Percentiles rank a stretch among this genome's conserved stretches.
phyloP scores from a whole-genome alignment of 306 rosid species.

The Adenanthera pavonina region DNA sequence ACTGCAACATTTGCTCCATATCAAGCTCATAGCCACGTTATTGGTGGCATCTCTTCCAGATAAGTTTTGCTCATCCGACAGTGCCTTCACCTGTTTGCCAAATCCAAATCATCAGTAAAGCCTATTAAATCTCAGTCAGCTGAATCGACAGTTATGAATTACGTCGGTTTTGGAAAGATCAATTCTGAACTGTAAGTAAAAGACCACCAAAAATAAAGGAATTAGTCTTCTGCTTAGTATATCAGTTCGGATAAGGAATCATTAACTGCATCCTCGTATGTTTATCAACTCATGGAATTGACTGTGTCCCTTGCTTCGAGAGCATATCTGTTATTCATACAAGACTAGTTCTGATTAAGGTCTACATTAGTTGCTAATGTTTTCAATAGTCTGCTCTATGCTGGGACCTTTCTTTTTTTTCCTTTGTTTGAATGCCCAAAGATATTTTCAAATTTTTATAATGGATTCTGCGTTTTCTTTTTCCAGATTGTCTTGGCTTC shows the following conservation, averaged over 20 bases:
- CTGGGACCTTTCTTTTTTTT: neutral
- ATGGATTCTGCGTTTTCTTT: slow-evolving; percentile 7
- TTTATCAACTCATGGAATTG: neutral
- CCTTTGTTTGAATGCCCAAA: neutral
- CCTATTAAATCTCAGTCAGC: neutral
- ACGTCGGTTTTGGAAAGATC: too few relatives aligned
- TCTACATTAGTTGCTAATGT: neutral
- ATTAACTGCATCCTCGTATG: neutral
- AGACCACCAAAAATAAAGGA: too few relatives aligned
- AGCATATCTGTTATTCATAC: neutral
- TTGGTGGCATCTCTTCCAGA: neutral
- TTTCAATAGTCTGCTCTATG: neutral
- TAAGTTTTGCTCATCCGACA: neutral
- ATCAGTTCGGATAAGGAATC: neutral
- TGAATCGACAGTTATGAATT: neutral
- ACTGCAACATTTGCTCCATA: neutral
- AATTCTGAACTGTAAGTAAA: neutral
- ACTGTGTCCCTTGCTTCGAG: neutral
- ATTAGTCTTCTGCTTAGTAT: too few relatives aligned
- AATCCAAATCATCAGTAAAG: neutral
- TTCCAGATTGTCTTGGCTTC: slow-evolving; percentile 93
- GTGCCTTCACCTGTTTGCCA: neutral
- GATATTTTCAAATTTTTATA: neutral
- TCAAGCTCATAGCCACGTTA: neutral
- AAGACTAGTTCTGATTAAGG: neutral